Conservation (phyloP, 2,329 filamentous ascomycete genomes). For the Spiromastix sp. region DNA sequence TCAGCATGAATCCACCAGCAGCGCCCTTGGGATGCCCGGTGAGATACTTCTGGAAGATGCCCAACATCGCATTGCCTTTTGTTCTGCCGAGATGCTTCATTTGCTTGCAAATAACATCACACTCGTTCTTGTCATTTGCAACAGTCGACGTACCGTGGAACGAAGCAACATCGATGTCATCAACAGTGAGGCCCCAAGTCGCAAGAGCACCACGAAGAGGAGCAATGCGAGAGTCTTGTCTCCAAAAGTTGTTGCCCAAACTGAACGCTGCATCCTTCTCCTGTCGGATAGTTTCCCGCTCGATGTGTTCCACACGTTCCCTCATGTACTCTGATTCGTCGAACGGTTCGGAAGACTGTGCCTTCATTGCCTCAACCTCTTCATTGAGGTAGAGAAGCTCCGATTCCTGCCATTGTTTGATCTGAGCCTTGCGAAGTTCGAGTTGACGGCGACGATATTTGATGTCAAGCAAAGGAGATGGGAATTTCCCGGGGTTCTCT, state of each 20-base stretch:
- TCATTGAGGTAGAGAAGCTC: constrained; percentile 89
- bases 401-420: constrained; percentile 93
- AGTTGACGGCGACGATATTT: constrained; percentile 95
- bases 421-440: constrained; percentile 84
- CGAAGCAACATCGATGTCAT: constrained; percentile 87
- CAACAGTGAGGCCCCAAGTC: constrained; percentile 95
- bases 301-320: constrained; percentile 76
- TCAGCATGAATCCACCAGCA: constrained; percentile 99
- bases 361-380: constrained; percentile 83
- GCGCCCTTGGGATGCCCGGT: constrained; percentile 99
- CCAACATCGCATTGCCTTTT: constrained; percentile 92
- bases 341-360: constrained; percentile 59
- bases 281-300: constrained; percentile 76
- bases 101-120: constrained; percentile 92
- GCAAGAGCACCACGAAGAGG: constrained; percentile 91
- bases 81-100: constrained; percentile 86
- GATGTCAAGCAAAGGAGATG: constrained; percentile 90
- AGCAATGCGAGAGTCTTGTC: constrained; percentile 83
- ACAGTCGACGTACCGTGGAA: constrained; percentile 99
- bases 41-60: constrained; percentile 99
- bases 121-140: constrained; percentile 99
- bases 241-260: constrained; percentile 98
- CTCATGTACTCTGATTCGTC: constrained; percentile 76
- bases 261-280: constrained; percentile 88
- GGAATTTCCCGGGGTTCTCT: constrained; percentile 83